Evolutionary conservation across 768 basidiomycete genomes (phyloP).

Genomic region (Megacollybia marginata): DNA sequence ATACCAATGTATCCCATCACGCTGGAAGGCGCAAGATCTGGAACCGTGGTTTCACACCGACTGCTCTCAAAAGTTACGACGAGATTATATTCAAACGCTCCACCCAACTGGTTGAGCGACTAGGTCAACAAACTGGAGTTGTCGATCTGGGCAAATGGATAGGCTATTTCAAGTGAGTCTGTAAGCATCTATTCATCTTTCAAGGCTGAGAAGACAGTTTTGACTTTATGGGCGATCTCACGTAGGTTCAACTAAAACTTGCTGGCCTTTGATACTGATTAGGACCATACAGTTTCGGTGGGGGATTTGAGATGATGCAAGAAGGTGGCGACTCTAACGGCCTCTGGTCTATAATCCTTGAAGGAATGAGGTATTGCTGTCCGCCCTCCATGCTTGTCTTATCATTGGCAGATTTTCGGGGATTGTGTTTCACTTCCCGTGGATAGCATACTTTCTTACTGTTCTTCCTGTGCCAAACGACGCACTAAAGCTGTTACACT

Average conservation of each 20-base stretch:
- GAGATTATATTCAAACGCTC: slow-evolving; percentile 3
- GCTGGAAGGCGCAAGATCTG: not conserved
- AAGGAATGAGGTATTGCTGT: no score
- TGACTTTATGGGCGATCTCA: slow-evolving; percentile 33
- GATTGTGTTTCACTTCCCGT: no score
- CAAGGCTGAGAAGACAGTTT: slow-evolving; percentile 13
- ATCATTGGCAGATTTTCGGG: no score
- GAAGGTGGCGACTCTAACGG: no score
- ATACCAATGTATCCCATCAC: not conserved
- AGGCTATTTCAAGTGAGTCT: slow-evolving; percentile 28
- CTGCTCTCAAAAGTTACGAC: no score
- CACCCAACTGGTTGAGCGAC: slow-evolving; percentile 17
- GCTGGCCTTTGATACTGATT: not conserved
- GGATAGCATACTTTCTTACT: no score
- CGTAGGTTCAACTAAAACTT: slow-evolving; percentile 15
- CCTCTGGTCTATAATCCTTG: no score
- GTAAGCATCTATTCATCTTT: not conserved
- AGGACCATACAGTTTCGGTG: not conserved
- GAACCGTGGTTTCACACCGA: no score
- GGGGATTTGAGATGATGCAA: no score
- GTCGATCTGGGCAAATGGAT: slow-evolving; percentile 28
- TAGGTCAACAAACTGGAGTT: slow-evolving; percentile 7
- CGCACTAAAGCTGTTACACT: slow-evolving; percentile 4
- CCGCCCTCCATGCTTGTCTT: no score
- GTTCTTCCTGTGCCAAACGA: not conserved